phyloP scores from a whole-genome alignment of 2,329 filamentous ascomycete species.

The Aspergillus sergii region DNA sequence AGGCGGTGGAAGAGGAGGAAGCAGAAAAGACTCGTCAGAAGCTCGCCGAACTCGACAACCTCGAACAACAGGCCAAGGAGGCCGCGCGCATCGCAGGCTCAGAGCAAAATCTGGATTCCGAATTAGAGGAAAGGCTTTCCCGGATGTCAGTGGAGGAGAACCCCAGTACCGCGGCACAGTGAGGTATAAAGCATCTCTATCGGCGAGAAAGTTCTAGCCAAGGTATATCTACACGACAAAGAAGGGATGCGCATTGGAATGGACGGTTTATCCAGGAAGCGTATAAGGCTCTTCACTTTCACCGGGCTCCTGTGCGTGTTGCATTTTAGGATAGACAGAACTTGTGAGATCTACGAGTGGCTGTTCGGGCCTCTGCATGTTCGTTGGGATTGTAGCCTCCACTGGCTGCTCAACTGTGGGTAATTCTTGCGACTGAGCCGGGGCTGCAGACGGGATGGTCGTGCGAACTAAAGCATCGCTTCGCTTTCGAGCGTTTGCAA shows the following conservation, averaged over 20 bases:
- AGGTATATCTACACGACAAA: neutral
- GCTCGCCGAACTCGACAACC: constrained; percentile 52
- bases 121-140: constrained; percentile 41
- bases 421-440: constrained; percentile 8
- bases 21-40: constrained; percentile 51
- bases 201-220: neutral
- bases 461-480: constrained; percentile 31
- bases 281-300: constrained; percentile 11
- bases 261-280: constrained; percentile 4
- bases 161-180: constrained; percentile 26
- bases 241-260: neutral
- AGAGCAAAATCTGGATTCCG: constrained; percentile 32
- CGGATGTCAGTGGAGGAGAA: constrained; percentile 45
- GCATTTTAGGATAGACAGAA: neutral
- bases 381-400: constrained; percentile 1
- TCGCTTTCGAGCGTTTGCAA: constrained; percentile 71
- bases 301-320: constrained; percentile 8
- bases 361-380: constrained; percentile 1
- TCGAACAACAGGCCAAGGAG: constrained; percentile 46
- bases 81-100: constrained; percentile 35
- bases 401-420: constrained; percentile 5
- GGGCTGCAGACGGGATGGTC: constrained; percentile 24
- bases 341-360: constrained; percentile 6
- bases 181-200: constrained; percentile 2
- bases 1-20: constrained; percentile 52